These are phyloP conservation scores for Mortierella sp. DNA, from an alignment of 371 early-diverging fungal species.

Conservation along the genomic window DNA sequence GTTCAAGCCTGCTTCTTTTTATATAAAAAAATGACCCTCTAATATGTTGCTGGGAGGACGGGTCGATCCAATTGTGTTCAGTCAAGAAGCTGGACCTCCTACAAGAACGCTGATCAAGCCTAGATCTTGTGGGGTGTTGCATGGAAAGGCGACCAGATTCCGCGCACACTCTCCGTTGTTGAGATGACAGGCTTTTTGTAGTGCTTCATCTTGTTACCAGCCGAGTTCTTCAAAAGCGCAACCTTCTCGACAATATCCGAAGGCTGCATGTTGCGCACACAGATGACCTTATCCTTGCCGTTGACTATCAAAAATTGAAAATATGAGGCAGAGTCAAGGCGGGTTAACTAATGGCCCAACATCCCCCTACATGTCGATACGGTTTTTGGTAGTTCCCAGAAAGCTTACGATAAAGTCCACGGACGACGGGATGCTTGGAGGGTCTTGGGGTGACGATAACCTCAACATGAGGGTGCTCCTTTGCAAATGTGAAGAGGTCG, in stretches of 20 bases:
- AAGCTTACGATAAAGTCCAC: slow-evolving; percentile 77
- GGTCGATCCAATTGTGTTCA: too few relatives aligned
- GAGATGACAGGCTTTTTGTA: slow-evolving; percentile 83
- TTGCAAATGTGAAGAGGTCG: slow-evolving; percentile 73
- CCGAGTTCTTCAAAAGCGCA: slow-evolving; percentile 71
- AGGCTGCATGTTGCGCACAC: slow-evolving; percentile 72
- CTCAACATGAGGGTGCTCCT: slow-evolving; percentile 83
- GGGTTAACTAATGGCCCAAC: not conserved
- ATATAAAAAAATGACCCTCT: too few relatives aligned
- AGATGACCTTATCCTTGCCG: slow-evolving; percentile 78
- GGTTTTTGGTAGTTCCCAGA: not conserved
- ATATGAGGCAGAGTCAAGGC: not conserved
- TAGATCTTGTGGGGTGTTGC: slow-evolving; percentile 74
- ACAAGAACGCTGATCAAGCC: too few relatives aligned
- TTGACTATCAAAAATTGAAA: slow-evolving; percentile 58
- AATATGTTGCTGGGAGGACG: too few relatives aligned
- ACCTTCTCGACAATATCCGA: slow-evolving; percentile 73
- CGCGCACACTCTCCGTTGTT: slow-evolving; percentile 84
- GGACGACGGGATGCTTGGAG: slow-evolving; percentile 79
- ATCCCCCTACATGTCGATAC: not conserved
- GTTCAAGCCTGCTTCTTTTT: too few relatives aligned
- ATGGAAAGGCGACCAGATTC: slow-evolving; percentile 91
- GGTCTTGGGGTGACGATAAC: slow-evolving; percentile 83
- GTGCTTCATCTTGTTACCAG: slow-evolving; percentile 71
- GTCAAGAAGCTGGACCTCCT: too few relatives aligned